Evolutionary conservation across 768 basidiomycete species (phyloP), one percentile per base, ranked within the genome.

Genomic region (Mycena metata): DNA sequence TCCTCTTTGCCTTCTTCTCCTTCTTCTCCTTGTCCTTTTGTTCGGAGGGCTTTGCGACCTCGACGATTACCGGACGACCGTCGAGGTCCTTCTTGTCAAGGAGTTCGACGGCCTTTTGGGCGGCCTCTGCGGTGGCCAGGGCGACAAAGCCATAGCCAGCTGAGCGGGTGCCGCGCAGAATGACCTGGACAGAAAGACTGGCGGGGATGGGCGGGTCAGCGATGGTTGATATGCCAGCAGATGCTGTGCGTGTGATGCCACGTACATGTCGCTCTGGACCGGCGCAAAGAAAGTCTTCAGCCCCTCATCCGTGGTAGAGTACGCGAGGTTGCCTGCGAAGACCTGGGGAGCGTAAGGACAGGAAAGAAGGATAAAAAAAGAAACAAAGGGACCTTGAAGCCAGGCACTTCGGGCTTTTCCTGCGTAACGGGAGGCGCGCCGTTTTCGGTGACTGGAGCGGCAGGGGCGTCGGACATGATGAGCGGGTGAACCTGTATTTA

Each of bases 241-340:
- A 81, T 81, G 84, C 83, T 83, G 83, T 85, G 84, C 80, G 57
- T 64, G 61, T 72, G 39, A 69, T 79, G 81, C 76, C 76, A 89
- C 91, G 77, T 86, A 96, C 96, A 96, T 91, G 82, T 95, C 94
- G 85, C 83, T 88, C 81, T 88, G 85, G 78, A 95, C 91, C 79
- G 92, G 92, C 81, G 87, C 91, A 87, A 96, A 97, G 87, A 97
- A 92, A 81, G 93, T 84, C 91, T 89, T 93, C 84, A 97, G 91
- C 90, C 93, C 93, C 83, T 95, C 92, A 87, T 95, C 94, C 86
- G 92, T 94, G 74, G 94, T 95, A 78, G 90, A 86, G 83, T 96
- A 97, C 85, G 94, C 90, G 86, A 97, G 95, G 84, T 97, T 97
- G 76, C 96, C 96, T 78, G 91, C 94, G 81, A 96, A 96, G 85